Base-by-base conservation (phyloP, 2,329 filamentous ascomycete species). In the Ophiocordyceps robertsii region DNA sequence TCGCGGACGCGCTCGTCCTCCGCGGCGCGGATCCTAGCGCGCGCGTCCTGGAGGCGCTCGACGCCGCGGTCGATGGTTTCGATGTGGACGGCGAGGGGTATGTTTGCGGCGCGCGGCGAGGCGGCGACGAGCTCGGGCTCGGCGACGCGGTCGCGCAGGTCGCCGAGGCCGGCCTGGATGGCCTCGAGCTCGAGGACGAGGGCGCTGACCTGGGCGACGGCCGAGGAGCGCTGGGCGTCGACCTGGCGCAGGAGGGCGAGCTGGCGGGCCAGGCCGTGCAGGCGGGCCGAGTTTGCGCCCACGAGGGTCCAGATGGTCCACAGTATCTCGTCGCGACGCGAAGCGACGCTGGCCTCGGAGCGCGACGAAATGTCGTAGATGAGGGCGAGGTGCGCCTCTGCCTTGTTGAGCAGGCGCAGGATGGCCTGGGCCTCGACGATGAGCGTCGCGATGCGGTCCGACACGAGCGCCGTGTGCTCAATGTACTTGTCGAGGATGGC, bases 21-120 rank as follows among this genome's bases (percentile, higher is more conserved):
- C 14, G 75, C 60, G 29, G 66, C 69, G 42, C 73, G 65, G 16
- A 77, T 73, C 46, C 75, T 72, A 36, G 72, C 69, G 45, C 83
- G 68, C 38, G 80, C 77, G 19, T 65, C 61, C 56, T 85, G 79
- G 46, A 92, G 62, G 47, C 85, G 69, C 58, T 88, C 81, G 1
- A 89, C 76, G 0, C 82, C 82, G 39, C 76, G 66, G 44, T 82
- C 70, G 47, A 92, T 87, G 43, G 77, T 80, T 50, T 86, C 78
- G 35, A 92, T 79, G 55, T 92, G 84, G 36, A 86, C 79, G 40
- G 73, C 72, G 5, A 92, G 64, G 3, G 84, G 82, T 10, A 86
- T 67, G 11, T 46, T 45, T 1, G 47, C 45, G 4, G 52, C 57
- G 17, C 33, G 33, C 33, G 24, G 24, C 6, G 64, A 63, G 24